phyloP scores from a whole-genome alignment of 331 rosid species.

The Malus hybrid region DNA sequence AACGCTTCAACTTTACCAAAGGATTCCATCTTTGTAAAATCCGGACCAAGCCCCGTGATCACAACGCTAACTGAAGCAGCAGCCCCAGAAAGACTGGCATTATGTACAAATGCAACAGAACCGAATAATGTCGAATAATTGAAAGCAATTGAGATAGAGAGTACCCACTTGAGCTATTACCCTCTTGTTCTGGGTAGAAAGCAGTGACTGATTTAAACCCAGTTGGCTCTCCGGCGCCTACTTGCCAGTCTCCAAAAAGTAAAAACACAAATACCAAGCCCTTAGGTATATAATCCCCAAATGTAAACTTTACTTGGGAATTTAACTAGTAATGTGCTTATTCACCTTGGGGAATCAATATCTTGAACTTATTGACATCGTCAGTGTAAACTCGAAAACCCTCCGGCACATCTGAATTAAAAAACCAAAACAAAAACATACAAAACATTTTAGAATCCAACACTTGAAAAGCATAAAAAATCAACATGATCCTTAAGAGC shows the following conservation, averaged over 20 bases:
- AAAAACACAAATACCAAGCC: slow-evolving; percentile 8
- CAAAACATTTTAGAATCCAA: background rate
- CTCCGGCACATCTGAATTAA: slow-evolving; percentile 36
- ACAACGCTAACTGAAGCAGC: slow-evolving; percentile 59
- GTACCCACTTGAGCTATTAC: slow-evolving; percentile 68
- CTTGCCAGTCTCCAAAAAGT: slow-evolving; percentile 54
- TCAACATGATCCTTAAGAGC: no score
- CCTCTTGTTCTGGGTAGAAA: slow-evolving; percentile 55
- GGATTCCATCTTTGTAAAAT: slow-evolving; percentile 88
- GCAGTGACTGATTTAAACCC: slow-evolving; percentile 88
- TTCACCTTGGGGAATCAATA: slow-evolving; percentile 74
- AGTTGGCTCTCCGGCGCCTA: slow-evolving; percentile 70
- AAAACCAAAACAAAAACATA: background rate
- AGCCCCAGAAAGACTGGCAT: no score
- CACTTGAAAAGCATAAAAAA: no score
- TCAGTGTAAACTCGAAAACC: slow-evolving; percentile 55
- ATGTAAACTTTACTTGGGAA: background rate
- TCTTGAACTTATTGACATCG: slow-evolving; percentile 73
- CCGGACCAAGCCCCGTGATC: slow-evolving; percentile 85
- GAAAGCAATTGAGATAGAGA: background rate
- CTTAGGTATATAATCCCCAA: background rate
- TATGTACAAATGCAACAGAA: no score
- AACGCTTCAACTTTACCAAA: slow-evolving; percentile 92
- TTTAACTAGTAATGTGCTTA: background rate
- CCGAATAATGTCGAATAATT: no score